Percentiles rank a stretch among this genome's conserved stretches.
These are phyloP conservation scores for Cutaneotrichosporon cyanovorans DNA, from an alignment of 1,284 basidiomycete genomes.

Conservation along the genomic window DNA sequence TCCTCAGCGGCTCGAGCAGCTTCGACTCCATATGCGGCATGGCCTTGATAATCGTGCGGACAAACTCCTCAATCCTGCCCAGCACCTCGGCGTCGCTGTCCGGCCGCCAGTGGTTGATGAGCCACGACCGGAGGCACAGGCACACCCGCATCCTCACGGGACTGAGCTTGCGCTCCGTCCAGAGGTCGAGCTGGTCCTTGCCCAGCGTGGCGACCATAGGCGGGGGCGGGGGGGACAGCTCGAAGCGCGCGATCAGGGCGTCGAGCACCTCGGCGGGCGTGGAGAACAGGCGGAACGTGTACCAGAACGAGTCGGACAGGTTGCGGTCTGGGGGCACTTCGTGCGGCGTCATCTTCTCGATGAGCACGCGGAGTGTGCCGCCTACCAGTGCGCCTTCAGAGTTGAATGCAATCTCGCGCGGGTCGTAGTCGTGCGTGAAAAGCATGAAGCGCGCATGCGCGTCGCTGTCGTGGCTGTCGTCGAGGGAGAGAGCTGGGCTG, in stretches of 20 bases:
- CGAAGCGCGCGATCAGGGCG: slow-evolving; percentile 71
- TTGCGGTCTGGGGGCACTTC: slow-evolving; percentile 72
- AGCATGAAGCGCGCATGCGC: slow-evolving; percentile 41
- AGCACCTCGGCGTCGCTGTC: slow-evolving; percentile 52
- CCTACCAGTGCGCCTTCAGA: slow-evolving; percentile 82
- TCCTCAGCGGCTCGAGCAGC: slow-evolving; percentile 31
- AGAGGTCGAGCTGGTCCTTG: slow-evolving; percentile 58
- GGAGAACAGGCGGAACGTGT: slow-evolving; percentile 92
- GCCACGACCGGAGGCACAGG: slow-evolving; percentile 88
- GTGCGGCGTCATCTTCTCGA: slow-evolving; percentile 95
- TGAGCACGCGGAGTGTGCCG: slow-evolving; percentile 76
- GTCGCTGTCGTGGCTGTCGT: slow-evolving; percentile 19
- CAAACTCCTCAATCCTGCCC: slow-evolving; percentile 43
- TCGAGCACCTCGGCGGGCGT: slow-evolving; percentile 68
- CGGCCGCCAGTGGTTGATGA: slow-evolving; percentile 81
- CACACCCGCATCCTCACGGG: slow-evolving; percentile 83
- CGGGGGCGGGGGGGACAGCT: slow-evolving; percentile 53
- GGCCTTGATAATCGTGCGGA: slow-evolving; percentile 28
- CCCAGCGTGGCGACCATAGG: slow-evolving; percentile 22
- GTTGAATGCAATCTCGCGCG: slow-evolving; percentile 82
- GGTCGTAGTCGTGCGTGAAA: slow-evolving; percentile 47
- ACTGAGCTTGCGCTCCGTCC: slow-evolving; percentile 77
- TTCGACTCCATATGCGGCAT: slow-evolving; percentile 36
- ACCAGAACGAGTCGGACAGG: slow-evolving; percentile 82
- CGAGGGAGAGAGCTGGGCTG: slow-evolving; percentile 3